Base-by-base conservation (phyloP, 2,329 filamentous ascomycete genomes). In the Paracamarosporium sp. region DNA sequence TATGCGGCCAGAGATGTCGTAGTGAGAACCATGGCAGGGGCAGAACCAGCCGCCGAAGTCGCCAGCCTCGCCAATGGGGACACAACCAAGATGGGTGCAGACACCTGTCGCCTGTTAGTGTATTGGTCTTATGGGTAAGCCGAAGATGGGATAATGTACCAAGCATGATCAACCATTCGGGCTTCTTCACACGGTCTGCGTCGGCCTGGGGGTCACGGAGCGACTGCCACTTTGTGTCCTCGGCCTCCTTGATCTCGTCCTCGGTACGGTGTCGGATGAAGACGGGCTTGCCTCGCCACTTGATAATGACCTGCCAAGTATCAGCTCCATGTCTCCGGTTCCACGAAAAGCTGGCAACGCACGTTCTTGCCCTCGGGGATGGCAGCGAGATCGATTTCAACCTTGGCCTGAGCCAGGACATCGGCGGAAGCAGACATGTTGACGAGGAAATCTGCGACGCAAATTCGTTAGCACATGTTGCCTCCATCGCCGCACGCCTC, bases 281-380 rank as follows among this genome's bases (percentile, higher is more conserved):
- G 80, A 99, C 93, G 80, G 95, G 95, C 91, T 99, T 99, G 80
- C 95, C 95, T 86, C 95, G 91, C 95, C 95, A 99, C 86, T 99
- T 99, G 86, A 99, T 96, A 80, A 99, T 96, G 79, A 99, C 90
- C 90, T 93, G 74, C 50, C 44, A 56, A 41, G 20, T 48, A 46
- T 70, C 56, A 73, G 69, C 57, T 62, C 55, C 56, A 20, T 36
- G 33, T 17, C 31, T 55, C 50, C 45, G 28, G 30, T 9, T 20
- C 25, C 25, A 40, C 27, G 5, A 24, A 27, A 35, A 46, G 3
- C 46, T 41, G 35, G 31, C 44, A 35, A 85, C 90, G 79, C 84
- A 93, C 95, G 85, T 99, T 99, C 91, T 98, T 99, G 87, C 95
- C 95, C 86, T 98, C 94, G 63, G 95, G 95, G 74, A 99, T 98